Percentiles rank a stretch among this genome's conserved stretches.
These are phyloP conservation scores for Oidium heveae DNA, from an alignment of 2,329 filamentous ascomycete species.

Conservation along the genomic window DNA sequence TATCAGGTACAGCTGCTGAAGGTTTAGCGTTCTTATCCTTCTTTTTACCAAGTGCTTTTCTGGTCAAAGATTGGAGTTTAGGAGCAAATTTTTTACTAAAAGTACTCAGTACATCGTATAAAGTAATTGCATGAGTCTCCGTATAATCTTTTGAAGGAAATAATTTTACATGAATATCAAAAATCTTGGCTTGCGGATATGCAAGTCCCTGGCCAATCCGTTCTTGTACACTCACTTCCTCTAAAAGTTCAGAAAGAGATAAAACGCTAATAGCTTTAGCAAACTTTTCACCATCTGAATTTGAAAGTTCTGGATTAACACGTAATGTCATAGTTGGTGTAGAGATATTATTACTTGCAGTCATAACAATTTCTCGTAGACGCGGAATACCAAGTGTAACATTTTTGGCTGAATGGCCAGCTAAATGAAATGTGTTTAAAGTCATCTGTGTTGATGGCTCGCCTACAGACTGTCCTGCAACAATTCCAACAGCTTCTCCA, in stretches of 20 bases:
- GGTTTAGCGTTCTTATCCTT: conserved; percentile 34
- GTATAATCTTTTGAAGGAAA: conserved; percentile 69
- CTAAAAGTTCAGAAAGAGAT: conserved; percentile 59
- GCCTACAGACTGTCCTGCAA: conserved; percentile 87
- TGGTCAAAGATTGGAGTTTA: conserved; percentile 41
- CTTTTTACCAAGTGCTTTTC: conserved; percentile 62
- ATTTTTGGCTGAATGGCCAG: conserved; percentile 93
- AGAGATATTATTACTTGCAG: conserved; percentile 65
- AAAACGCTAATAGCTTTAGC: conserved; percentile 80
- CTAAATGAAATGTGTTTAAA: conserved; percentile 97
- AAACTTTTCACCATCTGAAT: conserved; percentile 48
- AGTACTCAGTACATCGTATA: conserved; percentile 50
- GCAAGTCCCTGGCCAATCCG: conserved; percentile 45
- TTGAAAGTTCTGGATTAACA: conserved; percentile 44
- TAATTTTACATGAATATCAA: conserved; percentile 57
- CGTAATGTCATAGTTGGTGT: conserved; percentile 78
- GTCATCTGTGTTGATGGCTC: conserved; percentile 99
- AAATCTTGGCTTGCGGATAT: conserved; percentile 54
- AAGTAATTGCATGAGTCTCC: conserved; percentile 59
- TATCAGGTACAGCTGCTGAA: conserved; percentile 49
- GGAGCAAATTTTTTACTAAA: conserved; percentile 63
- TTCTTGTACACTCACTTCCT: conserved; percentile 61
- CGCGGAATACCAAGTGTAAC: conserved; percentile 96
- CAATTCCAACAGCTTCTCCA: conserved; percentile 87
- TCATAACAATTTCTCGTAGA: conserved; percentile 95